phyloP scores from a whole-genome alignment of 176 grass and related monocot species.

The Ensete ventricosum region DNA sequence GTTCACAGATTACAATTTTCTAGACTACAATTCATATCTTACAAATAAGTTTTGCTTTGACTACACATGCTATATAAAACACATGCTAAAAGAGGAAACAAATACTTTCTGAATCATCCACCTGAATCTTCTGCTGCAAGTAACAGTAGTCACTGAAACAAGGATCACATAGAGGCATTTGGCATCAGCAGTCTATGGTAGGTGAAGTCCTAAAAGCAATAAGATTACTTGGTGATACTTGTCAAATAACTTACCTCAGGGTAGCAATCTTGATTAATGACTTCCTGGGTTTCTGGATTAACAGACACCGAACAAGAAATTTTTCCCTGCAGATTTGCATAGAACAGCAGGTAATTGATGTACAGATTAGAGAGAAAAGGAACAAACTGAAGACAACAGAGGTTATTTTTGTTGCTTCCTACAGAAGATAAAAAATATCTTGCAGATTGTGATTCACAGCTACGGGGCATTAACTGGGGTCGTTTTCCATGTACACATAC shows the following conservation, averaged over 20 bases:
- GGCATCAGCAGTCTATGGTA: background rate
- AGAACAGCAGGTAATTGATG: background rate
- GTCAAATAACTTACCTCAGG: background rate
- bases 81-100: no score
- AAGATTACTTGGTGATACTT: background rate
- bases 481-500: no score
- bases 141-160: background rate
- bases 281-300: slow-evolving; percentile 1
- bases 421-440: no score
- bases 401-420: no score
- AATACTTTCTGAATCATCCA: background rate
- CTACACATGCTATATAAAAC: background rate
- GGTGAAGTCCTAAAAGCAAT: background rate
- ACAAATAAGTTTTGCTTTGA: background rate
- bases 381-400: no score
- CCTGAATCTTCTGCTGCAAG: background rate
- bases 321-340: background rate
- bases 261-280: slow-evolving; percentile 3
- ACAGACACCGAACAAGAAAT: background rate
- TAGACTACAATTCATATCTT: background rate
- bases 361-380: no score
- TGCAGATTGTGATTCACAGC: no score
- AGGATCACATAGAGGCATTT: background rate
- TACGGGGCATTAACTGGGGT: no score
- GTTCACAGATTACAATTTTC: background rate